Evolutionary conservation across 768 basidiomycete genomes (phyloP), one percentile per base, ranked within the genome.

Genomic region (Russula virescens): DNA sequence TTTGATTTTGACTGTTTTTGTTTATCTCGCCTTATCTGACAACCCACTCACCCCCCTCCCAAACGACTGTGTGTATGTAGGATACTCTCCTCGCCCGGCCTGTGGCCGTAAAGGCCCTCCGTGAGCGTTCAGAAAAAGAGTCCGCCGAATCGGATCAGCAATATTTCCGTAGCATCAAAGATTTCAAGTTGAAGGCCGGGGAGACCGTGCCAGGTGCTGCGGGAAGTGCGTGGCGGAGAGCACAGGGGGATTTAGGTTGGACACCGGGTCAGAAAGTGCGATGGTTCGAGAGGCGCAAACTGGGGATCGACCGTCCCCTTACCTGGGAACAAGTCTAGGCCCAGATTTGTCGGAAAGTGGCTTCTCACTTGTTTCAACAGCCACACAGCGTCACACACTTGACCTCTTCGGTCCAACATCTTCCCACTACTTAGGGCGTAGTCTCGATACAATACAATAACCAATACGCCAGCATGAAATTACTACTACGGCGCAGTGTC

Each of bases 401-500:
- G 31, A 34, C 48, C 26, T 40, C 45, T 58, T 46, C 28, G 23
- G 35, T 52, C 51, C 28, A 25, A 38, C 25, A 31, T 43, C 42
- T 43, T 35, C 25, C 48, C 38, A 47, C 40, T 34, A 47, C n/a
- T n/a, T 40, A 14, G 23, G 13, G 23, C 16, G 25, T 16, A 53
- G 26, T 7, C 5, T 47, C 43, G 26, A 18, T 43, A 19, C 25
- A 7, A 43, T 43, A 25, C 49, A 31, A 42, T 23, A 8, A 60
- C 34, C 23, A 28, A 55, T 54, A 47, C 18, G 23, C 46, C 10
- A 38, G 13, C 28, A 55, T 31, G 8, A 6, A 11, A 38, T 14
- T 61, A 26, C 55, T 66, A 61, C 47, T 60, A 58, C n/a, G 58
- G 55, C 19, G 66, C 51, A 28, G 85, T 76, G 65, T 93, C 92